A percentile compares a stretch with the other conserved stretches of the same genome.
These are phyloP conservation scores for Mikania micrantha DNA, from an alignment of 129 eudicot species.

Conservation along the genomic window DNA sequence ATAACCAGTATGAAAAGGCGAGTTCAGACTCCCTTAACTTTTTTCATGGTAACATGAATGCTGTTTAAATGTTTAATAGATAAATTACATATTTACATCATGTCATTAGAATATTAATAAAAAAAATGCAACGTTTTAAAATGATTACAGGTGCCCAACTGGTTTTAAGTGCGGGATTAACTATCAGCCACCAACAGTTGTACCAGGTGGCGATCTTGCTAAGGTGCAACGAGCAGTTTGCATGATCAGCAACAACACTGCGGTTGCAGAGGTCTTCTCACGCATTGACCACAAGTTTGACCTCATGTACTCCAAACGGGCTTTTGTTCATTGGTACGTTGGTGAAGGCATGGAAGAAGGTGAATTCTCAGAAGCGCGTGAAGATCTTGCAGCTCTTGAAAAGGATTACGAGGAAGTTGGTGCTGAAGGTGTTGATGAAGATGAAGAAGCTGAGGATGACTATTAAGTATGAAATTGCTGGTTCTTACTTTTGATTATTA, in stretches of 20 bases:
- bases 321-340: conserved; percentile 97
- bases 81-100: too few species aligned
- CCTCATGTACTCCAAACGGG: conserved; percentile 86
- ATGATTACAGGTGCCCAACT: conserved; percentile 77
- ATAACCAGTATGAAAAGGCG: neutral
- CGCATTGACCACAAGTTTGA: conserved; percentile 96
- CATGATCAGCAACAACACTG: conserved; percentile 99
- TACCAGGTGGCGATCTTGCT: conserved; percentile 94
- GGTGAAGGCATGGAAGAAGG: conserved; percentile 99
- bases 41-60: neutral
- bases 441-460: conserved; percentile 58
- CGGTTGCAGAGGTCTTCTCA: conserved; percentile 91
- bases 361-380: conserved; percentile 95
- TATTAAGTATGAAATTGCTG: conserved; percentile 30
- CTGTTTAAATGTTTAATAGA: too few species aligned
- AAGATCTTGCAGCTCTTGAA: conserved; percentile 93
- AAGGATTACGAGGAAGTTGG: conserved; percentile 96
- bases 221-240: conserved; percentile 94
- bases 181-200: conserved; percentile 90
- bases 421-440: conserved; percentile 92
- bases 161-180: conserved; percentile 95
- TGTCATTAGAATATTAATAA: too few species aligned
- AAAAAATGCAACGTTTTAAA: neutral
- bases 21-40: neutral
- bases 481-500: neutral